Base-by-base conservation (phyloP, 2,329 filamentous ascomycete species). In the Lachnum nothofagi region DNA sequence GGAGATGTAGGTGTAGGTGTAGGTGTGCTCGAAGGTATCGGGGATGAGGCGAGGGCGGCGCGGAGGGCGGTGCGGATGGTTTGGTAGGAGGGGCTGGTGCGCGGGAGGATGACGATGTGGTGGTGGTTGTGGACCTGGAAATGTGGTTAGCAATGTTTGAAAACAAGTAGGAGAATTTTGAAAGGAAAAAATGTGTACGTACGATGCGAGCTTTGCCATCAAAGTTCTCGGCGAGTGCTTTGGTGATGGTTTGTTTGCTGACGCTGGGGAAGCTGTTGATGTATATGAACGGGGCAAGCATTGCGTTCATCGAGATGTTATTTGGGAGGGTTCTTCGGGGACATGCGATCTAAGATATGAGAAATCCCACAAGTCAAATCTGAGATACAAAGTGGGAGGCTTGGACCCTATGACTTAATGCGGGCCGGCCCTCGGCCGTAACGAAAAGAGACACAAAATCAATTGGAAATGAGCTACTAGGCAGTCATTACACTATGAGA, bases 121-220 rank as follows among this genome's bases (percentile, higher is more conserved):
- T 37, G 46, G 24, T 49, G 42, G 24, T 44, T 49, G 41, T 51
- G 42, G 29, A 51, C 37, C 40, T 48, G n/a, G n/a, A n/a, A n/a
- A n/a, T n/a, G n/a, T n/a, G n/a, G n/a, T n/a, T n/a, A n/a, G n/a
- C n/a, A n/a, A n/a, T n/a, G 27, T 43, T 39, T 20, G 8, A 7
- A 7, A 19, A 12, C 23, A 8, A 40, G 19, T 6, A 22, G 8
- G 23, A 12, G 9, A 8, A 14, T 40, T 10, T 7, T 9, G 10
- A 12, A 22, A 23, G 8, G 5, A 7, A 23, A 20, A 40, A 40
- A 23, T 23, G 19, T 40, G n/a, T 23, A 22, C 37, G 19, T 40
- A 40, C 20, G 8, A 40, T 40, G 9, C 37, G 37, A 19, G 16
- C 37, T 23, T 23, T 20, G 7, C 20, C 37, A 12, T 12, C 16